phyloP scores from a whole-genome alignment of 768 basidiomycete species.

The Chlorophyllum brunneum region DNA sequence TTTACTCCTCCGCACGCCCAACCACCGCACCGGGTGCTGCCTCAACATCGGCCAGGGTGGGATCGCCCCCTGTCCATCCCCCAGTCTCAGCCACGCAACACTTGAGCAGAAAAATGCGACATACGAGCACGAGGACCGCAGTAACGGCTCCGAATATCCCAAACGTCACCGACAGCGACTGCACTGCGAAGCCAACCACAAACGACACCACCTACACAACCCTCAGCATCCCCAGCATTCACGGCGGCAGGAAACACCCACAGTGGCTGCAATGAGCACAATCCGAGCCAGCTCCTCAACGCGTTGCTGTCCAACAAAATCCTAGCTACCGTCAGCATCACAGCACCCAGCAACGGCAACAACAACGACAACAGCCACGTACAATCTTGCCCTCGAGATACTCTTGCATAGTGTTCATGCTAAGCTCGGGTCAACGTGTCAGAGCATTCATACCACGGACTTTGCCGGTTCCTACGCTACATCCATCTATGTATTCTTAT shows the following conservation, averaged over 20 bases:
- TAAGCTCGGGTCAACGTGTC: slow-evolving; percentile 1
- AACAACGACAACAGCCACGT: no score
- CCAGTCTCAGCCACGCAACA: not conserved
- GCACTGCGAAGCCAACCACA: slow-evolving; percentile 50
- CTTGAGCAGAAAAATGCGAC: slow-evolving; percentile 15
- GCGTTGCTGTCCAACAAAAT: slow-evolving; percentile 57
- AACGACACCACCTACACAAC: slow-evolving; percentile 47
- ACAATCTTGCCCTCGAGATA: slow-evolving; percentile 17
- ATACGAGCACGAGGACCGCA: slow-evolving; percentile 38
- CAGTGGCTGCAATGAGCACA: slow-evolving; percentile 43
- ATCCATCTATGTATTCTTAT: not conserved
- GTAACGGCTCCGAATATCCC: slow-evolving; percentile 39
- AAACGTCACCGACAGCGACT: slow-evolving; percentile 54
- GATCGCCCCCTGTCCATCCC: slow-evolving; percentile 43
- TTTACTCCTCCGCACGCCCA: slow-evolving; percentile 34
- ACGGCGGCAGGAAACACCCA: slow-evolving; percentile 22
- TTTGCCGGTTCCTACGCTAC: slow-evolving; percentile 2
- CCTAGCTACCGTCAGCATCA: slow-evolving; percentile 30
- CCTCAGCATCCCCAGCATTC: slow-evolving; percentile 18
- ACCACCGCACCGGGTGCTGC: slow-evolving; percentile 58
- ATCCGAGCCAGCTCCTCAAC: slow-evolving; percentile 45
- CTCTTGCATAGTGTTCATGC: slow-evolving; percentile 8
- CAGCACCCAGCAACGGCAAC: not conserved
- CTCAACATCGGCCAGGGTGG: slow-evolving; percentile 74
- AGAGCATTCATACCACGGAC: slow-evolving; percentile 1